Percentiles rank a stretch among this genome's conserved stretches.
phyloP scores from a whole-genome alignment of 2,329 filamentous ascomycete genomes.

The Cordyceps cicadae region DNA sequence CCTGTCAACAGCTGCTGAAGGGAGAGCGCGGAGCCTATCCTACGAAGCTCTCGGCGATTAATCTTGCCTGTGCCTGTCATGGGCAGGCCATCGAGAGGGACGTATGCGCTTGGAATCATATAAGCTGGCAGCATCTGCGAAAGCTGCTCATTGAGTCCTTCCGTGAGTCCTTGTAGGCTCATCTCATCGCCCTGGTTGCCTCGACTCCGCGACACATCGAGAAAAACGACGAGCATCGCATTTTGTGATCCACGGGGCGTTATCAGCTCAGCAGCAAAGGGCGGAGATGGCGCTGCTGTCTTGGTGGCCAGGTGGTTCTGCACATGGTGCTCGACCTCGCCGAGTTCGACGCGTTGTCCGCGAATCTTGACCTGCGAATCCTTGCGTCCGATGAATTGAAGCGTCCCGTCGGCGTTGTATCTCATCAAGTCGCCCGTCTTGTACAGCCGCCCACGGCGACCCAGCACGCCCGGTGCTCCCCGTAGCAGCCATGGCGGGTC shows the following conservation, averaged over 20 bases:
- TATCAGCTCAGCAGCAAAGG: not conserved
- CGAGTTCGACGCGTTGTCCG: constrained; percentile 15
- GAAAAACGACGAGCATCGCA: not conserved
- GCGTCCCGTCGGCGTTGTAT: constrained; percentile 25
- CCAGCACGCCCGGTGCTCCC: constrained; percentile 16
- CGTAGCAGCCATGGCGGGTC: constrained; percentile 26
- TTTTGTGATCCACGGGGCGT: not conserved
- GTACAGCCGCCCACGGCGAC: constrained; percentile 34
- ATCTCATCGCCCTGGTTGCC: not conserved
- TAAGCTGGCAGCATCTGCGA: not conserved
- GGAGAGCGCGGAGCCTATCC: not conserved
- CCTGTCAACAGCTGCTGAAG: not conserved
- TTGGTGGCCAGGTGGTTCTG: not conserved
- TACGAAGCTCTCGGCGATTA: not conserved
- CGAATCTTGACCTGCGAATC: constrained; percentile 16
- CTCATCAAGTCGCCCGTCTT: constrained; percentile 45
- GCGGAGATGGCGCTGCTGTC: not conserved
- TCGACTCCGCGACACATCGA: not conserved
- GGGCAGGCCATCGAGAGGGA: not conserved
- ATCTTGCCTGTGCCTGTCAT: not conserved
- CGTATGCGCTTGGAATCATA: not conserved
- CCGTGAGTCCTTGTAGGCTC: not conserved
- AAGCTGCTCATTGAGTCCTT: not conserved
- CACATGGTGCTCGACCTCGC: constrained; percentile 15
- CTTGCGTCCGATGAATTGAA: constrained; percentile 14